These are phyloP conservation scores for Cytospora paraplurivora DNA, from an alignment of 2,329 filamentous ascomycete genomes.

Conservation along the genomic window DNA sequence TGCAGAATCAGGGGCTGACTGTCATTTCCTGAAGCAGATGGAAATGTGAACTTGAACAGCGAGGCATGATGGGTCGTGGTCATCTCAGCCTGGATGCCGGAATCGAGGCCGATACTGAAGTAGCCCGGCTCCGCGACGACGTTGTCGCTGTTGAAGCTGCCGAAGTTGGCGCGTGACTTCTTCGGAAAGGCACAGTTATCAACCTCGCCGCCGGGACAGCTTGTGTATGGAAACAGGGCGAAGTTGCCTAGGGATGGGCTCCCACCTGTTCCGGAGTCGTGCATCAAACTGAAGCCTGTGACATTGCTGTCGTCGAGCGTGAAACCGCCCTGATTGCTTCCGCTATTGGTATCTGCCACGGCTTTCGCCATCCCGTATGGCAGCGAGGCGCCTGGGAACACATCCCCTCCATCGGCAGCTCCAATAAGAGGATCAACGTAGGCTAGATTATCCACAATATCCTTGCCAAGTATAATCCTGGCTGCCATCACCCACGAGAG, in stretches of 20 bases:
- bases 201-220: conserved; percentile 62
- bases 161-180: conserved; percentile 42
- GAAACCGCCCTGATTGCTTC: conserved; percentile 60
- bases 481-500: conserved; percentile 2
- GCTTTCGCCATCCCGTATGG: conserved; percentile 58
- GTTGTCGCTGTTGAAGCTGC: conserved; percentile 50
- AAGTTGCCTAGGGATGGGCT: conserved; percentile 71
- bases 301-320: conserved; percentile 52
- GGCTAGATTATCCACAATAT: conserved; percentile 16
- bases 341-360: conserved; percentile 56
- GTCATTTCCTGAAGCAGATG: conserved; percentile 41
- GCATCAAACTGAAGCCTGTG: conserved; percentile 59
- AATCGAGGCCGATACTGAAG: conserved; percentile 62
- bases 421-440: conserved; percentile 46
- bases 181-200: conserved; percentile 64
- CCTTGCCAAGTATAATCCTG: conserved; percentile 4
- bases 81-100: conserved; percentile 65
- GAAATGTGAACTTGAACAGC: conserved; percentile 68
- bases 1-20: conserved; percentile 63
- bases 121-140: conserved; percentile 64
- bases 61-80: conserved; percentile 67
- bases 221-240: conserved; percentile 67
- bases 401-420: conserved; percentile 45
- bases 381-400: conserved; percentile 47
- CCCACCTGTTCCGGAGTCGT: conserved; percentile 61